phyloP scores from a whole-genome alignment of 2,329 filamentous ascomycete species.

The Hypoxylon sp. region DNA sequence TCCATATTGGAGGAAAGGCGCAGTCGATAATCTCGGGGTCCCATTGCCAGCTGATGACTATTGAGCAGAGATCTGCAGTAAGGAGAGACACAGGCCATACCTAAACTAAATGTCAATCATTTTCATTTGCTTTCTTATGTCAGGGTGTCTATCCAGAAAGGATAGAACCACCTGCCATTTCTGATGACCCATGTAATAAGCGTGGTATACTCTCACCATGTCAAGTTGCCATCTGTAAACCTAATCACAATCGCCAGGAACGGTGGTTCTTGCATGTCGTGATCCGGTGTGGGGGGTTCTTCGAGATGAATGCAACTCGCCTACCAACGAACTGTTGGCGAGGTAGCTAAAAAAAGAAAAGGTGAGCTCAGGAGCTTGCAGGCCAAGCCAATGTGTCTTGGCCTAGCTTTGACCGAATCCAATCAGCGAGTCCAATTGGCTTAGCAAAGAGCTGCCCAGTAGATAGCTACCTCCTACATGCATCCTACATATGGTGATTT shows the following conservation, averaged over 20 bases:
- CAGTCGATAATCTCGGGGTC: conserved; percentile 17
- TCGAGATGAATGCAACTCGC: conserved; percentile 34
- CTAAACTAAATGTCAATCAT: conserved; percentile 21
- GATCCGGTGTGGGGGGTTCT: conserved; percentile 36
- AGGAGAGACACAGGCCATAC: conserved; percentile 4
- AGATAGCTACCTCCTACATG: conserved; percentile 2
- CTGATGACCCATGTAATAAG: conserved; percentile 15
- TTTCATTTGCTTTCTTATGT: conserved; percentile 23
- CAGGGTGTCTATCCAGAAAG: conserved; percentile 3
- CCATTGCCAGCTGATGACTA: conserved; percentile 20
- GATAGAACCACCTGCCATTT: conserved; percentile 34
- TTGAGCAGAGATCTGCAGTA: conserved; percentile 34
- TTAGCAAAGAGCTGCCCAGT: conserved; percentile 22
- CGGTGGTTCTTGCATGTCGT: conserved; percentile 32
- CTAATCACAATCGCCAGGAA: conserved; percentile 41
- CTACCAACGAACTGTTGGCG: conserved; percentile 23
- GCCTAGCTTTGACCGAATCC: conserved; percentile 34
- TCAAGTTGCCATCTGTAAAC: conserved; percentile 23
- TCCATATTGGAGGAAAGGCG: conserved; percentile 13
- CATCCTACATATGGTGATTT: not conserved
- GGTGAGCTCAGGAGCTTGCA: not conserved
- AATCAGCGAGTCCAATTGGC: conserved; percentile 24
- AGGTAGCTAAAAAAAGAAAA: conserved; percentile 44
- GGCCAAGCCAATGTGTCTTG: conserved; percentile 29
- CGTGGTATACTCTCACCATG: conserved; percentile 22